A percentile compares a stretch with the other conserved stretches of the same genome.
Conservation (phyloP, 352 stramenopile species). For the Phytophthora multivora region DNA sequence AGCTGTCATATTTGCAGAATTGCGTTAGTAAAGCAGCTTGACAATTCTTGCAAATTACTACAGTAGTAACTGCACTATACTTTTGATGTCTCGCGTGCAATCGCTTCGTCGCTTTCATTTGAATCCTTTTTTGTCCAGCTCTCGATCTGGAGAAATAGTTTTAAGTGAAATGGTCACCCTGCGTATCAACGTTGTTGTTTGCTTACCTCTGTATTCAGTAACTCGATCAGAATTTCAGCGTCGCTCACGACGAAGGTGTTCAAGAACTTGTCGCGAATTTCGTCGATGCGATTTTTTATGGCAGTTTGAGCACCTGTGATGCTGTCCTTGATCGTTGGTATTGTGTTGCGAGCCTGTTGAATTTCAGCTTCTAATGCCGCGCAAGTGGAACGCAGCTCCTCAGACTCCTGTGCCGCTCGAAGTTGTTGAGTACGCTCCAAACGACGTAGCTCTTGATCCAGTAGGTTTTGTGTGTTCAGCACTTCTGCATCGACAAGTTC, state of each 20-base stretch:
- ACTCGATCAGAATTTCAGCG: constrained; percentile 24
- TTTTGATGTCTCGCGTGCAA: constrained; percentile 12
- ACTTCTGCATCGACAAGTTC: constrained; percentile 30
- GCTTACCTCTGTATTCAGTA: constrained; percentile 41
- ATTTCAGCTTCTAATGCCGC: constrained; percentile 23
- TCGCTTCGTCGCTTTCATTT: constrained; percentile 9
- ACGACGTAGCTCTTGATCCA: constrained; percentile 17
- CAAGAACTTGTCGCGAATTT: constrained; percentile 42
- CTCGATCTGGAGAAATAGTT: constrained; percentile 12
- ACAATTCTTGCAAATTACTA: background rate
- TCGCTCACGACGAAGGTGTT: constrained; percentile 34
- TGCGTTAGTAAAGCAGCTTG: background rate
- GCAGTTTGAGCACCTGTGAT: constrained; percentile 26
- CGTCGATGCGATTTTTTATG: constrained; percentile 39
- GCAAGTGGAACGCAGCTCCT: constrained; percentile 32
- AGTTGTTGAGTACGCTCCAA: constrained; percentile 15
- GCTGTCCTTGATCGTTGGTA: constrained; percentile 11
- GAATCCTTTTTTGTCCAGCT: constrained; percentile 12
- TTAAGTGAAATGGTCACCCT: too few species aligned
- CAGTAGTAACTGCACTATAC: constrained; percentile 15
- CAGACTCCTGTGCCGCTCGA: constrained; percentile 7
- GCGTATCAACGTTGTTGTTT: too few species aligned
- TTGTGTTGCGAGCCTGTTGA: background rate
- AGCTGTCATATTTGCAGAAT: constrained; percentile 18
- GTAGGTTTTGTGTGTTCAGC: constrained; percentile 6